Base-by-base conservation (phyloP, 305 asterid species). In the Solanum chacoense region DNA sequence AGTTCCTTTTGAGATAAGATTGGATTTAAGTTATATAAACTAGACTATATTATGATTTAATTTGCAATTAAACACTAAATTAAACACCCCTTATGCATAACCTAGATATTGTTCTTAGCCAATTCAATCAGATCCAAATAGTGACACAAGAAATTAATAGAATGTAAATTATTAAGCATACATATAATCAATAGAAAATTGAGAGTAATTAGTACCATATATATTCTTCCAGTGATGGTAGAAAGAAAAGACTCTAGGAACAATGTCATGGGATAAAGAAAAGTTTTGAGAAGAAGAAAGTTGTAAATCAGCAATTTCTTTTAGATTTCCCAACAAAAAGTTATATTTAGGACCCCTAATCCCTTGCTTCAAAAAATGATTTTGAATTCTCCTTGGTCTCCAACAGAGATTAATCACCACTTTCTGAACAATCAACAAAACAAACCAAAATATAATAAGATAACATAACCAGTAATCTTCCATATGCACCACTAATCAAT, bases 151-250 rank as follows among this genome's bases (percentile, higher is more conserved):
- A 72, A 72, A 71, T 71, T 28, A 72, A 29, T 31, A 73, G 40
- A 75, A 34, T 34, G 16, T 29, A 80, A 75, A 91, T 36, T 13
- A 83, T 5, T 24, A 83, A 28, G 69, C 24, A 12, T 26, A 20
- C 40, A 55, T 3, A 11, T 16, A 6, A 42, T 20, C 42, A 75
- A 16, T 40, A 59, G 40, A 74, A 32, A 74, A 32, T 8, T 73
- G 13, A 31, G n/a, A 18, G 40, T 32, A 74, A 74, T 18, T 74
- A 18, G 28, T 74, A 96, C 99, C 99, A 89, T 97, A 96, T 1
- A 93, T 91, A 88, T 94, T 94, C 93, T 95, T 97, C 99, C 98
- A 97, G 83, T 95, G 98, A 88, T 95, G 95, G 89, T 97, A 97
- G 93, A 96, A 97, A 22, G 98, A 92, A 55, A 97, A 96, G 11